Evolutionary conservation across 495 filamentous ascomycete genomes (phyloP).

Genomic region (Bathelium albidoporum): DNA sequence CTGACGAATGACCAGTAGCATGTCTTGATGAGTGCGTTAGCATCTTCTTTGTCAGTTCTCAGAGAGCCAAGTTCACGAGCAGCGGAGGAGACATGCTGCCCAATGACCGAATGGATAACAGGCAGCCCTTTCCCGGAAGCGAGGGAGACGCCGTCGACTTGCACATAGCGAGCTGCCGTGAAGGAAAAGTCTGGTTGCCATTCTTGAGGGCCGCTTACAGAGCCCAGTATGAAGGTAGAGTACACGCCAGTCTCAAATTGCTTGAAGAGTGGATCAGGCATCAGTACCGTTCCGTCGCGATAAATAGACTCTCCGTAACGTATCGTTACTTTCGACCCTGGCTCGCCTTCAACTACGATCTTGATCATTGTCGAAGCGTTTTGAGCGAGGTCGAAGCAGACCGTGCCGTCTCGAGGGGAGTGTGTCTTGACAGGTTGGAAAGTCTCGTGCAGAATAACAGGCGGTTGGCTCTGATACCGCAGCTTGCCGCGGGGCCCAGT

Average conservation of each 20-base stretch:
- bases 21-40: slow-evolving; percentile 1
- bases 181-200: slow-evolving; percentile 5
- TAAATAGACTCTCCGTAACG: not conserved
- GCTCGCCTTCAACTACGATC: not conserved
- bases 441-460: slow-evolving; percentile 3
- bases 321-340: slow-evolving; percentile 1
- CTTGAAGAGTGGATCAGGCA: slow-evolving; percentile 8
- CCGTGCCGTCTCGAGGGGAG: not conserved
- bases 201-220: not conserved
- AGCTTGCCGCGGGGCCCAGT: slow-evolving; percentile 2
- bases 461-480: slow-evolving; percentile 3
- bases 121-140: not conserved
- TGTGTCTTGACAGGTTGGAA: not conserved
- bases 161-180: slow-evolving; percentile 1
- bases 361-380: slow-evolving; percentile 7
- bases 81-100: slow-evolving; percentile 6
- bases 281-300: not conserved
- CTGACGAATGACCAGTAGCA: not conserved
- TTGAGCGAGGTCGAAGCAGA: slow-evolving; percentile 5
- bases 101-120: slow-evolving; percentile 2
- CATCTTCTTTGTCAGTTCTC: slow-evolving; percentile 7
- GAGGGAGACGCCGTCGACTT: slow-evolving; percentile 3
- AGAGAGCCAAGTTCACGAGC: not conserved
- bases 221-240: not conserved
- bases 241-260: slow-evolving; percentile 5